Evolutionary conservation across 345 rosid genomes (phyloP), one percentile per base, ranked within the genome.

Genomic region (Eutrema yunnanense): DNA sequence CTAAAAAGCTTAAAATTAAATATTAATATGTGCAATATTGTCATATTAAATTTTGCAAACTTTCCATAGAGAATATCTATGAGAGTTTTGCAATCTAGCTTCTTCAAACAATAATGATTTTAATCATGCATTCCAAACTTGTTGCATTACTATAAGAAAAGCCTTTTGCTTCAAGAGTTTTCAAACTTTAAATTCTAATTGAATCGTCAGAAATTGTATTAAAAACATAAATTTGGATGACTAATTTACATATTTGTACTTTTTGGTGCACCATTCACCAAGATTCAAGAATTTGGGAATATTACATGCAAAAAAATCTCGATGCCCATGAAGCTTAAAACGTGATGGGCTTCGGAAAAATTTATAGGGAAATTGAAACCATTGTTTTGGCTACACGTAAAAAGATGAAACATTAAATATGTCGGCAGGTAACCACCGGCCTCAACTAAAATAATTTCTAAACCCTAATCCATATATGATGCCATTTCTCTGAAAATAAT

Each of bases 361-460:
- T 13, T 10, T 59, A 40, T 59, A n/a, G 67, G 73, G 66, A 74
- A 75, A 62, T 37, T 75, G 70, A 75, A 75, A 62, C 43, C 34
- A 16, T 36, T 69, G 54, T 53, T 29, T 46, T 33, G 38, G 73
- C 27, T 62, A 68, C 69, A 53, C 74, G 64, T 14, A 52, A 61
- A 75, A 75, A 68, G 69, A 75, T 68, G 43, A 53, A 61, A 42
- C 36, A 53, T 75, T 32, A 32, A 32, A 4, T 67, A 62, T 75
- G 74, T 75, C 79, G 29, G 26, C 26, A 22, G 26, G 74, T 54
- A 62, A 62, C 74, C 70, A 54, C 59, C 64, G 63, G 69, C 70
- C 16, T 53, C 51, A 62, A 58, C 50, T 26, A 34, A 75, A 44
- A 29, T 12, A 61, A 61, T 46, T 68, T 12, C 22, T 43, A 34